These are phyloP conservation scores for Aspergillus versicolor DNA, from an alignment of 2,329 filamentous ascomycete species.

Conservation along the genomic window DNA sequence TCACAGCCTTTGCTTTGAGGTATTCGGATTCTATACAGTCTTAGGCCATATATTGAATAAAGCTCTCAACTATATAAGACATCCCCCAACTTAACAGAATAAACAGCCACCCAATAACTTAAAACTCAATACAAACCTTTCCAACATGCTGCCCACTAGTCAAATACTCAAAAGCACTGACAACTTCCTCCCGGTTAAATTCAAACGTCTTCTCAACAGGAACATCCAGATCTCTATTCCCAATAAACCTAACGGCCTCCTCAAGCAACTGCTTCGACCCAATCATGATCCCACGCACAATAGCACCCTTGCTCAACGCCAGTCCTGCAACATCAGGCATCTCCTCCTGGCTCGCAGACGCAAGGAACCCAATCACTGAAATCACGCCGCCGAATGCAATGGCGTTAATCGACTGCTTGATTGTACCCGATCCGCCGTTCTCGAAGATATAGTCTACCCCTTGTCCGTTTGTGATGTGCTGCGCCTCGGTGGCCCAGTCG, in stretches of 20 bases:
- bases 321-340: slow-evolving; percentile 10
- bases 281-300: slow-evolving; percentile 6
- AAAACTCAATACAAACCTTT: slow-evolving; percentile 10
- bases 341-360: neutral
- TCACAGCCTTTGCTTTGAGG: too few relatives aligned
- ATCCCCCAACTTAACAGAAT: too few relatives aligned
- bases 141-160: slow-evolving; percentile 3
- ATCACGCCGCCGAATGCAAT: slow-evolving; percentile 5
- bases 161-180: slow-evolving; percentile 8
- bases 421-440: slow-evolving; percentile 34
- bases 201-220: slow-evolving; percentile 8
- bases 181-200: neutral
- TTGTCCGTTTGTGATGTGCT: slow-evolving; percentile 32
- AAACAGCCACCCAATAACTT: too few relatives aligned
- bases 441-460: slow-evolving; percentile 46
- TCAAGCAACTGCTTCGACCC: slow-evolving; percentile 6
- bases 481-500: slow-evolving; percentile 8
- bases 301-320: slow-evolving; percentile 2
- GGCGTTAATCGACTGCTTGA: slow-evolving; percentile 1
- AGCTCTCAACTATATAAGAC: too few relatives aligned
- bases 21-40: too few relatives aligned
- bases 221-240: neutral
- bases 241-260: slow-evolving; percentile 7
- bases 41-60: too few relatives aligned
- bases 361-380: slow-evolving; percentile 5